phyloP scores from a whole-genome alignment of 1,284 basidiomycete genomes.

The Apiotrichum akiyoshidainum region DNA sequence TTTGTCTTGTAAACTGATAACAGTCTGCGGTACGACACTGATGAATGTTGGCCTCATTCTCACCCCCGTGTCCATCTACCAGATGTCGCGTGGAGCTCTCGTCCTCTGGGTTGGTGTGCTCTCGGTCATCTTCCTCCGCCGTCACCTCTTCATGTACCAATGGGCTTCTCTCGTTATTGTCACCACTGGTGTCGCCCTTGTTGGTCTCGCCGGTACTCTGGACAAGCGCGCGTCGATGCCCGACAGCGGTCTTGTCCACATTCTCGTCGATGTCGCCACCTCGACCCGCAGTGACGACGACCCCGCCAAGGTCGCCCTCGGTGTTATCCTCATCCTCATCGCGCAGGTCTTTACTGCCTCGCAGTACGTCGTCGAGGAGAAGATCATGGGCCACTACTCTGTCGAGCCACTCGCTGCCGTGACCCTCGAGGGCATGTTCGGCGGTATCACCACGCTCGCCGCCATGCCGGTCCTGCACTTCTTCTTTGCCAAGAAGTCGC shows the following conservation, averaged over 20 bases:
- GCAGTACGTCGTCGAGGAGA: conserved; percentile 76
- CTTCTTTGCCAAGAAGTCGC: conserved; percentile 61
- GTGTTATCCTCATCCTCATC: conserved; percentile 87
- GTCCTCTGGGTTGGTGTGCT: conserved; percentile 95
- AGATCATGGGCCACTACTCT: conserved; percentile 81
- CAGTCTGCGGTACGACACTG: conserved; percentile 57
- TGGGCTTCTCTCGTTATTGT: conserved; percentile 90
- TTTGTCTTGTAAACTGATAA: neutral
- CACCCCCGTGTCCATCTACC: conserved; percentile 95
- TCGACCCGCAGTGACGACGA: conserved; percentile 36
- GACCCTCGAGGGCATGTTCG: conserved; percentile 91
- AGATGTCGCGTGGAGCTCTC: conserved; percentile 95
- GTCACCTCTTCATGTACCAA: conserved; percentile 54
- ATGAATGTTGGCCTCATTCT: conserved; percentile 95
- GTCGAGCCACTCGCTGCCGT: conserved; percentile 92
- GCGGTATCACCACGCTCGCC: conserved; percentile 60
- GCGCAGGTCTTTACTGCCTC: conserved; percentile 74
- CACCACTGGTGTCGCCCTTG: conserved; percentile 83
- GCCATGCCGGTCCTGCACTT: conserved; percentile 52
- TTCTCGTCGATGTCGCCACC: conserved; percentile 2
- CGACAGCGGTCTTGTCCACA: neutral
- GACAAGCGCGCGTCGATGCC: conserved; percentile 44
- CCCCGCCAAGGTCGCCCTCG: conserved; percentile 50
- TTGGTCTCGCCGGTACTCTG: conserved; percentile 86
- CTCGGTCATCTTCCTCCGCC: conserved; percentile 84